A percentile compares a stretch with the other conserved stretches of the same genome.
Conservation (phyloP, 257 asterid species). For the Lavandula angustifolia region DNA sequence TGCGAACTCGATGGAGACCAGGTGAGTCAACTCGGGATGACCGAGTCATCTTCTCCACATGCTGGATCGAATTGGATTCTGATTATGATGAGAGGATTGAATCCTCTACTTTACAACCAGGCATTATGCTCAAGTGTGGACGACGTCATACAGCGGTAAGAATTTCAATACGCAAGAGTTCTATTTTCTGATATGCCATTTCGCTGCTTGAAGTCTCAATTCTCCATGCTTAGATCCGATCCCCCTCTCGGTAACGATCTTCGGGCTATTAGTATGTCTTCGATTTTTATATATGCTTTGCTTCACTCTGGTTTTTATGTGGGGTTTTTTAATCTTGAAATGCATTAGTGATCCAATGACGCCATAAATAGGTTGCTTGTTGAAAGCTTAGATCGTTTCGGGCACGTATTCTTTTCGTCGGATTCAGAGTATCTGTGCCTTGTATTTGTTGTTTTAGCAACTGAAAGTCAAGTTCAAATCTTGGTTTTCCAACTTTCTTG, state of each 20-base stretch:
- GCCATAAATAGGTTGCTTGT: conserved; percentile 34
- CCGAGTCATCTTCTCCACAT: conserved; percentile 25
- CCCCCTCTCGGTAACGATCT: conserved; percentile 53
- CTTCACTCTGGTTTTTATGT: not conserved
- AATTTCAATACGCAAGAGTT: not conserved
- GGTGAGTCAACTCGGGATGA: conserved; percentile 25
- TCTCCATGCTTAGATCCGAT: conserved; percentile 44
- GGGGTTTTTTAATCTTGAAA: not conserved
- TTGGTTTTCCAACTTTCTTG: conserved; percentile 7
- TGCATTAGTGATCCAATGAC: not conserved
- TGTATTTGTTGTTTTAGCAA: conserved; percentile 22
- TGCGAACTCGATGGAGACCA: conserved; percentile 7
- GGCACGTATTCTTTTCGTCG: conserved; percentile 45
- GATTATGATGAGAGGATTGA: conserved; percentile 22
- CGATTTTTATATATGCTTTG: not conserved
- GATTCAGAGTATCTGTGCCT: conserved; percentile 35
- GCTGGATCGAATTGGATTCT: conserved; percentile 45
- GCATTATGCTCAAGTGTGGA: conserved; percentile 32
- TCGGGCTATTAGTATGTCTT: conserved; percentile 45
- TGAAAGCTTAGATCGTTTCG: conserved; percentile 32
- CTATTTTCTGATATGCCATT: conserved; percentile 31
- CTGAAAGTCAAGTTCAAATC: conserved; percentile 21
- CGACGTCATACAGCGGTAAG: conserved; percentile 36
- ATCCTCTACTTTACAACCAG: conserved; percentile 37
- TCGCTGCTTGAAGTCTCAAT: conserved; percentile 34